phyloP scores from a whole-genome alignment of 2,329 filamentous ascomycete species.

The Aspergillus carbonarius region DNA sequence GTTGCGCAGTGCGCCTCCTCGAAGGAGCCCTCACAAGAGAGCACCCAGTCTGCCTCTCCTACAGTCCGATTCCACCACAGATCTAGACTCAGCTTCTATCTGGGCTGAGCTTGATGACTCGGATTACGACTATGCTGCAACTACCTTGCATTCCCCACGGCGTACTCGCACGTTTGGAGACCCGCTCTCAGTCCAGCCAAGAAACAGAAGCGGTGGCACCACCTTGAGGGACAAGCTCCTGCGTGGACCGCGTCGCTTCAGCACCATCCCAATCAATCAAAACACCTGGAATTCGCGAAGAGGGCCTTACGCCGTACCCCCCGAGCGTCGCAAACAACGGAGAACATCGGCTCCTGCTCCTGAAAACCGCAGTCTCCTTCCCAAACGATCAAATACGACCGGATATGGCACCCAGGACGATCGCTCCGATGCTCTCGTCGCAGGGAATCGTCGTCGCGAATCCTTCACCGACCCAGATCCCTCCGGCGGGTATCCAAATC shows the following conservation, averaged over 20 bases:
- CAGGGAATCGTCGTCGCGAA: background rate
- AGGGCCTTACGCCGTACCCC: conserved; percentile 12
- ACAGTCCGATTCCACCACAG: conserved; percentile 48
- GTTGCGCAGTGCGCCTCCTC: conserved; percentile 28
- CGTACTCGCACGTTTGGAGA: conserved; percentile 14
- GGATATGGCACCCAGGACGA: conserved; percentile 30
- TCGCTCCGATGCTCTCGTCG: conserved; percentile 5
- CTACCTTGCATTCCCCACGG: conserved; percentile 13
- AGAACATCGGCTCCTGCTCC: conserved; percentile 29
- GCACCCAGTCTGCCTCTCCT: conserved; percentile 35
- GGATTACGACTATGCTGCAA: conserved; percentile 37
- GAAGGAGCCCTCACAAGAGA: conserved; percentile 31
- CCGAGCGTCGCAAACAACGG: conserved; percentile 16
- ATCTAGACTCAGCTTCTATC: conserved; percentile 72
- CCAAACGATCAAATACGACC: conserved; percentile 26
- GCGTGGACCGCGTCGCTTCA: conserved; percentile 26
- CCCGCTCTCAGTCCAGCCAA: conserved; percentile 18
- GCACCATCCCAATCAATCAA: conserved; percentile 19
- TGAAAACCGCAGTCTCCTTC: conserved; percentile 18
- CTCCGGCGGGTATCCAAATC: conserved; percentile 1
- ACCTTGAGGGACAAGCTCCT: conserved; percentile 14
- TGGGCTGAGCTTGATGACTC: conserved; percentile 87
- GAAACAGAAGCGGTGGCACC: conserved; percentile 25
- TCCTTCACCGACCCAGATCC: background rate
- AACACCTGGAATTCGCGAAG: conserved; percentile 25